Evolutionary conservation across 306 rosid species (phyloP), one percentile per base, ranked within the genome.

Genomic region (Ormosia emarginata): DNA sequence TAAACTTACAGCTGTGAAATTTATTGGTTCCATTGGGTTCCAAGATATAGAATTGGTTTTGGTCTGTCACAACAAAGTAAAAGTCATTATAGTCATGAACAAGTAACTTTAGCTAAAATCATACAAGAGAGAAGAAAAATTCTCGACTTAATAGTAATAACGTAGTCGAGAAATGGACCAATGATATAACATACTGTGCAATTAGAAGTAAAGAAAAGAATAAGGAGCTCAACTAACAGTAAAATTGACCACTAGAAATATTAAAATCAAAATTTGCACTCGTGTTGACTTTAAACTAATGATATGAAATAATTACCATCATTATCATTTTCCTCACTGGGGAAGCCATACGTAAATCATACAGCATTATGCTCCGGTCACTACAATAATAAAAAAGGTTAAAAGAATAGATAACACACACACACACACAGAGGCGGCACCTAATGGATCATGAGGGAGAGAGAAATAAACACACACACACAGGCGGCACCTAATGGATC

Each of bases 21-120:
- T 95, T 72, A 95, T 78, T 64, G 99, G 99, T 79, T 95, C 99
- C 97, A 90, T 95, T 30, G 98, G 99, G 62, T 95, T 95, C 99
- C 99, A 95, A 75, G 87, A 81, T 83, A 95, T 81, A 52, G 99
- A 90, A 87, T 95, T 95, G 44, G 89, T 88, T 87, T 87, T 91
- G 18, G 94, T 95, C 99, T 95, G 97, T 50, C 85, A 85, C 61
- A 79, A 75, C 59, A 71, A 82, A 83, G 55, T 63, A 83, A 36
- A 43, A 32, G 82, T 90, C 53, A 91, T 87, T 53, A 83, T 58
- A 8, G 67, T 78, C 44, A 61, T 46, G 76, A 79, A 83, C 7
- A 58, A 52, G 9, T 4, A 52, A 52, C 17, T 47, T 47, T n/a
- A 52, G 3, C n/a, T 52, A 52, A 14, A 52, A 52, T 37, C 13